These are phyloP conservation scores for Holtermanniella nyarrowii DNA, from an alignment of 768 basidiomycete genomes.

Conservation along the genomic window DNA sequence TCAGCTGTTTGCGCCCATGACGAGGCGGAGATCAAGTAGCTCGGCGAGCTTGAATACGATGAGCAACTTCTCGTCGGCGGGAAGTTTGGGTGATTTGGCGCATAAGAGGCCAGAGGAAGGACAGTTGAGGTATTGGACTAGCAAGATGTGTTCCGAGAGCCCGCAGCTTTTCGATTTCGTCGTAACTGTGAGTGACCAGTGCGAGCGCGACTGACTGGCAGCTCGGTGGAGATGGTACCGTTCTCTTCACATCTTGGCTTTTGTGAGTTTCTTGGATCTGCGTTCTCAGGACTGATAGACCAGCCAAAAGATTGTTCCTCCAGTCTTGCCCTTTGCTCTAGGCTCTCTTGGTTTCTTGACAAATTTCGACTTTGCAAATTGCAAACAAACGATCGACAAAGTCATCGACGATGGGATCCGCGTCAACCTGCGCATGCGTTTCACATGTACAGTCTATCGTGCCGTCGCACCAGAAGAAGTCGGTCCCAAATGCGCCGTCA, in stretches of 20 bases:
- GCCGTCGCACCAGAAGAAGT: slow-evolving; percentile 64
- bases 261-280: slow-evolving; percentile 45
- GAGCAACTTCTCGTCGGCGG: slow-evolving; percentile 50
- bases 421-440: slow-evolving; percentile 96
- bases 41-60: slow-evolving; percentile 26
- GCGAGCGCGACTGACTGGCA: slow-evolving; percentile 37
- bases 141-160: slow-evolving; percentile 81
- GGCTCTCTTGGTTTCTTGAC: slow-evolving; percentile 97
- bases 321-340: slow-evolving; percentile 90
- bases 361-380: slow-evolving; percentile 88
- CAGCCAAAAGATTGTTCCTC: slow-evolving; percentile 87
- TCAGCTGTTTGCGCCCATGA: slow-evolving; percentile 70
- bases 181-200: slow-evolving; percentile 60
- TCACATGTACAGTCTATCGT: slow-evolving; percentile 96
- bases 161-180: slow-evolving; percentile 97
- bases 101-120: slow-evolving; percentile 54
- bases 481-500: slow-evolving; percentile 8
- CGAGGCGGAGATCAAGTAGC: slow-evolving; percentile 58
- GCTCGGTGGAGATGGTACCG: slow-evolving; percentile 97
- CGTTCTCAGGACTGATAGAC: background rate
- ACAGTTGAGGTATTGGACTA: slow-evolving; percentile 94
- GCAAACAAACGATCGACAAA: slow-evolving; percentile 76
- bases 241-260: slow-evolving; percentile 96
- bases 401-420: slow-evolving; percentile 88
- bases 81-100: slow-evolving; percentile 20